Percentiles rank a stretch among this genome's conserved stretches.
phyloP scores from a whole-genome alignment of 2,329 filamentous ascomycete genomes.

The Davidsoniella neocaledoniae region DNA sequence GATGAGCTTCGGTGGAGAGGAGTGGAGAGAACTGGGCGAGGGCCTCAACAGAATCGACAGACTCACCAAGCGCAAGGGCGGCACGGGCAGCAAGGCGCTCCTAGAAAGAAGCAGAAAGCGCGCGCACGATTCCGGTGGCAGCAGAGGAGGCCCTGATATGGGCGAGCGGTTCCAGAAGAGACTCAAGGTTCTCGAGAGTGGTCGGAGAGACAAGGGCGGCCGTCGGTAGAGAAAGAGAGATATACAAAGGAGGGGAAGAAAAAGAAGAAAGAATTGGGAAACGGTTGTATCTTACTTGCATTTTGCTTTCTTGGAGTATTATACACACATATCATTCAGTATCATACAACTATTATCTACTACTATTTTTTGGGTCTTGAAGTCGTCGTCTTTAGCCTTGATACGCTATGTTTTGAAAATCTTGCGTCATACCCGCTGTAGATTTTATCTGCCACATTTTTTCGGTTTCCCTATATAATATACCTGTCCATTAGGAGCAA shows the following conservation, averaged over 20 bases:
- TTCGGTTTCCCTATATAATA: no score
- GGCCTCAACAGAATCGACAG: constrained; percentile 75
- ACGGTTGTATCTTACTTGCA: not conserved
- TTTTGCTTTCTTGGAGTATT: not conserved
- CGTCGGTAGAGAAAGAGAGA: not conserved
- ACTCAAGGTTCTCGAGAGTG: constrained; percentile 37
- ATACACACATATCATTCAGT: not conserved
- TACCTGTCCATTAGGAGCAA: not conserved
- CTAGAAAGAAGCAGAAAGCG: constrained; percentile 81
- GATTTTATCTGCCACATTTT: no score
- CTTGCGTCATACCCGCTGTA: no score
- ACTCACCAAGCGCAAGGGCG: constrained; percentile 54
- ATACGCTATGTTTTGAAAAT: no score
- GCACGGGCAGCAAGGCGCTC: constrained; percentile 39
- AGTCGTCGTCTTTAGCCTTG: no score
- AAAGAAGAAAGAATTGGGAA: not conserved
- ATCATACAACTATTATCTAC: not conserved
- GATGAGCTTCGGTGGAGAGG: constrained; percentile 74
- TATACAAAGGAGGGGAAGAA: not conserved
- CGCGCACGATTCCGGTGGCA: constrained; percentile 47
- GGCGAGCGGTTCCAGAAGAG: constrained; percentile 62
- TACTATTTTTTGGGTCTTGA: no score
- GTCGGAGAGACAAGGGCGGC: constrained; percentile 25
- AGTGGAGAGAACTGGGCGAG: constrained; percentile 74
- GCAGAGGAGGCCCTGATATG: constrained; percentile 35